Conservation (phyloP, 768 basidiomycete species). For the Paxillus involutus region DNA sequence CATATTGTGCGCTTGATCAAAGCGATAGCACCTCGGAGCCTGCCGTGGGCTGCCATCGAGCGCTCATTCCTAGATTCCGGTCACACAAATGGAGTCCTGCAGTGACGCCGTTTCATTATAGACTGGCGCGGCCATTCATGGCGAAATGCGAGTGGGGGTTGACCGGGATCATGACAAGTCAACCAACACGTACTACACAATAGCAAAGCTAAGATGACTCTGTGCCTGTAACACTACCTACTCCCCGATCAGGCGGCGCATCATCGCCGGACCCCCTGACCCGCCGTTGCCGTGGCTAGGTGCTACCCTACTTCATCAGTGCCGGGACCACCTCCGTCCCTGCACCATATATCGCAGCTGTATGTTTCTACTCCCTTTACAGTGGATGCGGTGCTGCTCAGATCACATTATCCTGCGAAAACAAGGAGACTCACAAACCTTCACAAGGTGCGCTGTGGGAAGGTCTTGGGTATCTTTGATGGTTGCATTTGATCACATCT, state of each 20-base stretch:
- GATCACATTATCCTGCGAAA: too few species aligned
- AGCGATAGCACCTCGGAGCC: too few species aligned
- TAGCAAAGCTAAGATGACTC: too few species aligned
- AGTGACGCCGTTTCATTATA: too few species aligned
- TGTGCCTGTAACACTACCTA: background rate
- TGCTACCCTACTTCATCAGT: background rate
- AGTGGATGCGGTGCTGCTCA: background rate
- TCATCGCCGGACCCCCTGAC: background rate
- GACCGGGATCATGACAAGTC: too few species aligned
- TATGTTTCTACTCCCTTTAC: background rate
- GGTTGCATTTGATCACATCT: slow-evolving; percentile 14
- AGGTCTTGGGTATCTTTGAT: slow-evolving; percentile 1
- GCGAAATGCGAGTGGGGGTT: background rate
- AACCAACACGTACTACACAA: too few species aligned
- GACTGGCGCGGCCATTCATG: too few species aligned
- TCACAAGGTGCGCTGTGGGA: background rate
- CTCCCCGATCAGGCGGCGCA: background rate
- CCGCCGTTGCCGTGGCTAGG: background rate
- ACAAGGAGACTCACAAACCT: background rate
- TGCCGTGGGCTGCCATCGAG: too few species aligned
- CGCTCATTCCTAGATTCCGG: too few species aligned
- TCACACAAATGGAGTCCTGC: too few species aligned
- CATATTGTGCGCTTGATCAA: too few species aligned
- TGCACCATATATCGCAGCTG: background rate
- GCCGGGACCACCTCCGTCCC: background rate